Conservation (phyloP, 345 rosid species). For the Brassica juncea region DNA sequence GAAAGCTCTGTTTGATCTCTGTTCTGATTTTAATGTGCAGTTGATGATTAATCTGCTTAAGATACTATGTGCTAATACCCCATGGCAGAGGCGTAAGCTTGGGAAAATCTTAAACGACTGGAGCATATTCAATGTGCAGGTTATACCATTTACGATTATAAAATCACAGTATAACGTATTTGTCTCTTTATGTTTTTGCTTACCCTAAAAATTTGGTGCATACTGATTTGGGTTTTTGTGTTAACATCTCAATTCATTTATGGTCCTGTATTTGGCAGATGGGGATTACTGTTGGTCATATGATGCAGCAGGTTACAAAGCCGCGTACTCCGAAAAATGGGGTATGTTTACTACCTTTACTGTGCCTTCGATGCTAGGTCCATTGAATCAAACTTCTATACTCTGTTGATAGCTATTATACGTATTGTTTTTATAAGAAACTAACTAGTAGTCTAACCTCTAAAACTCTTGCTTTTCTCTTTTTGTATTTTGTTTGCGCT, state of each 20-base stretch:
- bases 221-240: constrained; percentile 14
- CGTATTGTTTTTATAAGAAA: constrained; percentile 10
- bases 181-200: background rate
- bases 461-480: constrained; percentile 4
- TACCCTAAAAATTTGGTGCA: background rate
- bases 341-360: constrained; percentile 50
- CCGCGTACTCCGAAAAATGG: constrained; percentile 51
- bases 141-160: constrained; percentile 30
- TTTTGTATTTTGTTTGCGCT: background rate
- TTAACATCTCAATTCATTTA: constrained; percentile 22
- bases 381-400: constrained; percentile 20
- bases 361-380: constrained; percentile 16
- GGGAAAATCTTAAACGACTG: constrained; percentile 97
- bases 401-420: constrained; percentile 6
- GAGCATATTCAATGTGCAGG: constrained; percentile 86
- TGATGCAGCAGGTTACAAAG: constrained; percentile 59
- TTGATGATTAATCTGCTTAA: constrained; percentile 83
- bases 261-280: constrained; percentile 50
- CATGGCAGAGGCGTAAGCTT: constrained; percentile 99
- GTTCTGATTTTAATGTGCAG: constrained; percentile 57
- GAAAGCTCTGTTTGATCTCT: constrained; percentile 32
- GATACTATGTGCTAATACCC: constrained; percentile 89
- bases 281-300: constrained; percentile 68
- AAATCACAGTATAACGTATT: constrained; percentile 13
- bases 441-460: constrained; percentile 1